Evolutionary conservation across 2,329 filamentous ascomycete species (phyloP).

Genomic region (Sporothrix sp.): DNA sequence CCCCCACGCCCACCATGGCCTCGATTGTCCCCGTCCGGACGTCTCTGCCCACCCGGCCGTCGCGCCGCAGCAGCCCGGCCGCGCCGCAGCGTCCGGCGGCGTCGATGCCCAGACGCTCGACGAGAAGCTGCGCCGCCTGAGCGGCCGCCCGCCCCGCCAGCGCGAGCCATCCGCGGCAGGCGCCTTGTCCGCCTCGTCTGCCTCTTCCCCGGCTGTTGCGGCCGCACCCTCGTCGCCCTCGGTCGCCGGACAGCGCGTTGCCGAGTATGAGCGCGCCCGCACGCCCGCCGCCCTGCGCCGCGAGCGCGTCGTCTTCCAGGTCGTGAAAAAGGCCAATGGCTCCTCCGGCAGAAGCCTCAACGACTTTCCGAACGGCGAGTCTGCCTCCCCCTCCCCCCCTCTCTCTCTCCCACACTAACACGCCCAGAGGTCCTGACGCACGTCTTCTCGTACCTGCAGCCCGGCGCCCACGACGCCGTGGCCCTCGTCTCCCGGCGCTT

Average conservation of each 20-base stretch:
- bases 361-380: conserved; percentile 77
- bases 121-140: conserved; percentile 45
- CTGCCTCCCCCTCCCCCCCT: too few species aligned
- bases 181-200: not conserved
- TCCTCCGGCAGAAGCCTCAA: conserved; percentile 34
- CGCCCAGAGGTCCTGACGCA: conserved; percentile 91
- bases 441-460: conserved; percentile 79
- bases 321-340: conserved; percentile 25
- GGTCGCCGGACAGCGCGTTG: conserved; percentile 45
- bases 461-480: conserved; percentile 70
- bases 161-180: too few species aligned
- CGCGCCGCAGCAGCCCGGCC: not conserved
- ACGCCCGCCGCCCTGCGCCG: conserved; percentile 33
- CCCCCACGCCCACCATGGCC: conserved; percentile 47
- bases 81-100: conserved; percentile 21
- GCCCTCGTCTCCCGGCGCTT: conserved; percentile 83
- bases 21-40: conserved; percentile 34
- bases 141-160: conserved; percentile 18
- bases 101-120: conserved; percentile 36
- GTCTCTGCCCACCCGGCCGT: conserved; percentile 21
- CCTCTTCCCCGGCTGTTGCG: conserved; percentile 4
- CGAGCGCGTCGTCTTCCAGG: conserved; percentile 45
- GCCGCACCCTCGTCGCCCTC: too few species aligned
- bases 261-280: conserved; percentile 52
- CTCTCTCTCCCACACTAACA: too few species aligned